phyloP scores from a whole-genome alignment of 768 basidiomycete genomes.

The Naganishia randhawae region DNA sequence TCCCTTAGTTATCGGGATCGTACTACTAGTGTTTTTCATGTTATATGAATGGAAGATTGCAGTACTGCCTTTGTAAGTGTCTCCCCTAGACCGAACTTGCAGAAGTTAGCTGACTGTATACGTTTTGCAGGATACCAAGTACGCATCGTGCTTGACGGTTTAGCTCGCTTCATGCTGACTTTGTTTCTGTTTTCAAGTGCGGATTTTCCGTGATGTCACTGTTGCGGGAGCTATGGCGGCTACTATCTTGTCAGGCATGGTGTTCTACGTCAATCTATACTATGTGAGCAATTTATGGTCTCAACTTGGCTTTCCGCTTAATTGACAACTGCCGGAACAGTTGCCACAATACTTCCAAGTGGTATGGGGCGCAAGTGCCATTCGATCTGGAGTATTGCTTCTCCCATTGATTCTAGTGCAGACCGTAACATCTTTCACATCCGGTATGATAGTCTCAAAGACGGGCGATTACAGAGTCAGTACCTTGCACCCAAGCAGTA shows the following conservation, averaged over 20 bases:
- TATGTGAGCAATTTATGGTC: slow-evolving; percentile 51
- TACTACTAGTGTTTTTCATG: slow-evolving; percentile 61
- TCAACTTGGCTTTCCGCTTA: neutral
- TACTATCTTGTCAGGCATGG: slow-evolving; percentile 62
- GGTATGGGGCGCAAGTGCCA: slow-evolving; percentile 63
- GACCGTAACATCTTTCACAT: slow-evolving; percentile 54
- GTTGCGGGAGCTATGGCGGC: slow-evolving; percentile 66
- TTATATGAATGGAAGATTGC: slow-evolving; percentile 71
- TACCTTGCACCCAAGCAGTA: neutral
- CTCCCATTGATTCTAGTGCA: slow-evolving; percentile 68
- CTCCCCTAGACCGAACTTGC: neutral
- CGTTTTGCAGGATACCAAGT: slow-evolving; percentile 20
- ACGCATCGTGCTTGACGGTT: neutral
- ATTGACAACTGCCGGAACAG: slow-evolving; percentile 40
- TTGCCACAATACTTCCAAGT: slow-evolving; percentile 75
- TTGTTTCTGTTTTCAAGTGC: slow-evolving; percentile 54
- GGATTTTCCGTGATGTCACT: slow-evolving; percentile 66
- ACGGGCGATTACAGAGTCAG: slow-evolving; percentile 60
- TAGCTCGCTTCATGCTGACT: neutral
- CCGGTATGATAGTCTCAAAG: slow-evolving; percentile 63
- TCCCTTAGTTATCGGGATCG: slow-evolving; percentile 59
- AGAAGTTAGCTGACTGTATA: neutral
- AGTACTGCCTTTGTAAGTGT: slow-evolving; percentile 54
- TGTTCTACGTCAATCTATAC: slow-evolving; percentile 35
- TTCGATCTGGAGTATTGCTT: slow-evolving; percentile 63